Evolutionary conservation across 2,329 filamentous ascomycete species (phyloP).

Genomic region (Paraphoma sp.): DNA sequence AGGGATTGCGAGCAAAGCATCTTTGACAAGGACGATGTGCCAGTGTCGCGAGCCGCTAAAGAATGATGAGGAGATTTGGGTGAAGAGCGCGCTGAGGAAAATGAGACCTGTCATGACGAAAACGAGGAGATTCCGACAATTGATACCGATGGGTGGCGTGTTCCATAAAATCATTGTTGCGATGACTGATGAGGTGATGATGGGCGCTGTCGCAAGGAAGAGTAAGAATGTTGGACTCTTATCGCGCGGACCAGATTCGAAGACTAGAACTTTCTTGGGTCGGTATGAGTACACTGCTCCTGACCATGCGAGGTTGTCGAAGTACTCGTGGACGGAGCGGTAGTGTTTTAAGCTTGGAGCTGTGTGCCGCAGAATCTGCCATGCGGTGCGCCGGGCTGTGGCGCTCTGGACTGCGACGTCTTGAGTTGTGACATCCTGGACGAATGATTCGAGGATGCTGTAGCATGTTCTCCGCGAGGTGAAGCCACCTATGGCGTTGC

Average conservation of each 20-base stretch:
- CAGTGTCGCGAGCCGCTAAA: conserved; percentile 14
- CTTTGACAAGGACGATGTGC: conserved; percentile 23
- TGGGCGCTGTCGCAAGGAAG: conserved; percentile 6
- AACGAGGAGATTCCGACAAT: conserved; percentile 25
- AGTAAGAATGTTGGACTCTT: background rate
- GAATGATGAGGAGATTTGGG: background rate
- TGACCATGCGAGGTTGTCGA: conserved; percentile 15
- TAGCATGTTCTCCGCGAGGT: conserved; percentile 22
- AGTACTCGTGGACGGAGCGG: conserved; percentile 11
- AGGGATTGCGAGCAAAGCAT: conserved; percentile 19
- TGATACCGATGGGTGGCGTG: conserved; percentile 20
- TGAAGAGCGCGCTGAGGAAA: conserved; percentile 13
- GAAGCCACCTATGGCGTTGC: conserved; percentile 29
- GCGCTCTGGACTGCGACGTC: no score
- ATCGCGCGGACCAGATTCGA: background rate
- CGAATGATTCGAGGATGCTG: conserved; percentile 18
- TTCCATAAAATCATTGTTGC: conserved; percentile 24
- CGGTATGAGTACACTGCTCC: conserved; percentile 30
- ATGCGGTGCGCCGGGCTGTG: background rate
- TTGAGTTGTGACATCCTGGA: conserved; percentile 1
- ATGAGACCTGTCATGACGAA: conserved; percentile 14
- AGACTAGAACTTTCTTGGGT: conserved; percentile 10
- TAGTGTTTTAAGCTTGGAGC: background rate
- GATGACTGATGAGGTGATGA: conserved; percentile 11
- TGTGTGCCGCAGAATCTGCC: conserved; percentile 1